Evolutionary conservation across 2,329 filamentous ascomycete genomes (phyloP).

Genomic region (Elsinoe batatas): DNA sequence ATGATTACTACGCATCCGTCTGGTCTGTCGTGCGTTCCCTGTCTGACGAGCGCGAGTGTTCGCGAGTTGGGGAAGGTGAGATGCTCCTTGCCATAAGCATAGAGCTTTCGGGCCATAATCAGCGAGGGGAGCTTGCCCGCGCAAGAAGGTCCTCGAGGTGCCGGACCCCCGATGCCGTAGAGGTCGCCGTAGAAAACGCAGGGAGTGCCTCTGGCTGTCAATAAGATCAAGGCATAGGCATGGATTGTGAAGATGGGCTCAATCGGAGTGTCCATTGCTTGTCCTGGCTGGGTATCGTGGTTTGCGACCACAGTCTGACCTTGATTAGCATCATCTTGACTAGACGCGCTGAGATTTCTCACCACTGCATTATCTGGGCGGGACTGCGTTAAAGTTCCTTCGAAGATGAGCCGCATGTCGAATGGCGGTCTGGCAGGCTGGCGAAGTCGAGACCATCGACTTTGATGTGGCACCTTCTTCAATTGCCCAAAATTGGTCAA

Average conservation of each 20-base stretch:
- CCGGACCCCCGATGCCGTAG: constrained; percentile 49
- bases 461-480: not conserved
- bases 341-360: not conserved
- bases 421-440: not conserved
- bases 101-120: constrained; percentile 52
- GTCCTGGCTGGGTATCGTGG: constrained; percentile 58
- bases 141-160: constrained; percentile 40
- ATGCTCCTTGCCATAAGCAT: constrained; percentile 53
- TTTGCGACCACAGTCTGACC: constrained; percentile 54
- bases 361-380: constrained; percentile 47
- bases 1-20: constrained; percentile 27
- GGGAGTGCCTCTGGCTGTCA: constrained; percentile 52
- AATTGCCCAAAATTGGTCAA: not conserved
- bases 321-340: not conserved
- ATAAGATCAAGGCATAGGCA: constrained; percentile 61
- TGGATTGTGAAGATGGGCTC: constrained; percentile 60
- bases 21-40: constrained; percentile 22
- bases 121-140: constrained; percentile 43
- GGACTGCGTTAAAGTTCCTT: constrained; percentile 47
- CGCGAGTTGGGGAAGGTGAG: not conserved
- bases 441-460: not conserved
- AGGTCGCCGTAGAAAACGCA: constrained; percentile 64
- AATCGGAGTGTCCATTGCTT: constrained; percentile 53
- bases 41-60: not conserved
- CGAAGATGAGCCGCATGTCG: constrained; percentile 48